These are phyloP conservation scores for Camelina neglecta DNA, from an alignment of 345 rosid species.

Conservation along the genomic window DNA sequence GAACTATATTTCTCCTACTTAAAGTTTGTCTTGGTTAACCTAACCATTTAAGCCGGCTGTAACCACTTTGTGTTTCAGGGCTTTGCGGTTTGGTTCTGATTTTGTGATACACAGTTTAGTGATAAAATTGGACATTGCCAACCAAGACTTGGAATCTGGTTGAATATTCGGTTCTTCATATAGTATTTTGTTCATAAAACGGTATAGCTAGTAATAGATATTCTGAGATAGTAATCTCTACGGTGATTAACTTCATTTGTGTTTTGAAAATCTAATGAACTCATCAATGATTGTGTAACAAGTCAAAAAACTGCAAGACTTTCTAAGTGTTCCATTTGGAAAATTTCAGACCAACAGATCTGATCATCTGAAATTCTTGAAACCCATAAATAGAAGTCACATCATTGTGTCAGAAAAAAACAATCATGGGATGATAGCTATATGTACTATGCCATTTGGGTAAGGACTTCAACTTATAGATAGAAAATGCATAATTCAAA, in stretches of 20 bases:
- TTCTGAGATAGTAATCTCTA: no score
- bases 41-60: slow-evolving; percentile 34
- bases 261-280: no score
- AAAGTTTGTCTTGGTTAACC: slow-evolving; percentile 51
- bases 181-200: no score
- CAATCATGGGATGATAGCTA: slow-evolving; percentile 20
- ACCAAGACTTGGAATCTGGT: neutral
- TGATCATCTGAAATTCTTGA: neutral
- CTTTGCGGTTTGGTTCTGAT: slow-evolving; percentile 30
- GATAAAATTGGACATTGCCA: neutral
- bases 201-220: no score
- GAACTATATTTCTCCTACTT: slow-evolving; percentile 22
- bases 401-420: slow-evolving; percentile 23
- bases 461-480: neutral
- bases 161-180: neutral
- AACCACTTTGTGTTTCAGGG: slow-evolving; percentile 13
- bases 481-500: neutral
- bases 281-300: no score
- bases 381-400: slow-evolving; percentile 25
- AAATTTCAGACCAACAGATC: neutral
- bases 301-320: neutral
- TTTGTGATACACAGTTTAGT: neutral
- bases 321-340: slow-evolving; percentile 5
- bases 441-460: neutral
- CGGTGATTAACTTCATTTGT: no score